Conservation (phyloP, 371 early-diverging fungal species). For the Apophysomyces elegans region DNA sequence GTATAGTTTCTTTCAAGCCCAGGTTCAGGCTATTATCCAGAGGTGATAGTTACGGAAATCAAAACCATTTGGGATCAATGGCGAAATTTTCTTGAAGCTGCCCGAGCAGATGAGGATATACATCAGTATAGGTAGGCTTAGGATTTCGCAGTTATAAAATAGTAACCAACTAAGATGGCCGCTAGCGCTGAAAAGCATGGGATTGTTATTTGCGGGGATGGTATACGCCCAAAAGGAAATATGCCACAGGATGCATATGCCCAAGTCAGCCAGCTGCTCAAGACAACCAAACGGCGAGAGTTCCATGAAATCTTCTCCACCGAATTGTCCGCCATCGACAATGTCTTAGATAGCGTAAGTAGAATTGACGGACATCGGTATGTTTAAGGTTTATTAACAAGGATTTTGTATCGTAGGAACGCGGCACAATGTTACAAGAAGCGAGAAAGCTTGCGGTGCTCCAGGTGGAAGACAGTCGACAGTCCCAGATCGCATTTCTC, state of each 20-base stretch:
- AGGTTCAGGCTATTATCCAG: neutral
- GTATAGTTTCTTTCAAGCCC: neutral
- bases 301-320: neutral
- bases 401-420: neutral
- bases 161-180: neutral
- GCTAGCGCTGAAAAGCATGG: neutral
- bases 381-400: neutral
- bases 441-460: neutral
- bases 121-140: neutral
- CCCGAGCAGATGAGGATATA: neutral
- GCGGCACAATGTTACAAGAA: neutral
- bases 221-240: neutral
- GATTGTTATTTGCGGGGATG: neutral
- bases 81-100: neutral
- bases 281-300: neutral
- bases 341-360: neutral
- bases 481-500: neutral
- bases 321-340: neutral
- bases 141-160: neutral
- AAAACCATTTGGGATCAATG: neutral
- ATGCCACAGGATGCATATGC: neutral
- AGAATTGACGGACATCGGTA: neutral
- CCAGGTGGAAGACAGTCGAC: neutral
- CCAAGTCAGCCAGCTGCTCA: neutral
- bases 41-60: neutral